Evolutionary conservation across 257 asterid genomes (phyloP).

Genomic region (Lavandula angustifolia): DNA sequence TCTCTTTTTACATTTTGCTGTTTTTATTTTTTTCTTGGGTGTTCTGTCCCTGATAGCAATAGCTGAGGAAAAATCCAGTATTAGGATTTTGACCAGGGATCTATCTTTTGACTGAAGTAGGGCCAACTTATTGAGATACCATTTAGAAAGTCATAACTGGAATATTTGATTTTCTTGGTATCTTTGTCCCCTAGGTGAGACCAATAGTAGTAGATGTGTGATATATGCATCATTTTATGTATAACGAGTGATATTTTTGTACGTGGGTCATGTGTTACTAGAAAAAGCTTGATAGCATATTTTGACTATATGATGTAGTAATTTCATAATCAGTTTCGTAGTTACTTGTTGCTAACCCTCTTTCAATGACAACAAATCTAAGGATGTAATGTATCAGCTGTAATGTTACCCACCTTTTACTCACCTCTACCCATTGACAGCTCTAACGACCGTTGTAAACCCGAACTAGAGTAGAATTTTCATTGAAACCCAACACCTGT

Average conservation of each 20-base stretch:
- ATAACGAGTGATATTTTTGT: not conserved
- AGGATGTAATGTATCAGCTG: no score
- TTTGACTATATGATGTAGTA: no score
- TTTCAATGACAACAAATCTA: no score
- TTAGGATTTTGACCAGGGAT: conserved; percentile 41
- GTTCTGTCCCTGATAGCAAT: not conserved
- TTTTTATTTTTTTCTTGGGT: conserved; percentile 2
- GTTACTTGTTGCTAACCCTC: no score
- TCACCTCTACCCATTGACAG: no score
- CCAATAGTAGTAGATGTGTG: not conserved
- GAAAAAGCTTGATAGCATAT: no score
- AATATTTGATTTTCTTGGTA: conserved; percentile 35
- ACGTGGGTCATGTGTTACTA: not conserved
- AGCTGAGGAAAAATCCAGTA: conserved; percentile 16
- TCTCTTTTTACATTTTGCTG: no score
- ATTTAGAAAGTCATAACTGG: conserved; percentile 24
- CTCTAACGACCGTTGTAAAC: no score
- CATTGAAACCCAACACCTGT: conserved; percentile 36
- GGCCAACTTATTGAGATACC: conserved; percentile 47
- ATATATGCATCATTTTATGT: no score
- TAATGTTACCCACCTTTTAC: no score
- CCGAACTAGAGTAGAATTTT: no score
- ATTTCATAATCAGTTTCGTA: no score
- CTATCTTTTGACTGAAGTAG: conserved; percentile 53
- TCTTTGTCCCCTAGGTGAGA: not conserved